Percentiles rank a stretch among this genome's conserved stretches.
phyloP scores from a whole-genome alignment of 2,329 filamentous ascomycete species.

The Didymellaceae sp. region DNA sequence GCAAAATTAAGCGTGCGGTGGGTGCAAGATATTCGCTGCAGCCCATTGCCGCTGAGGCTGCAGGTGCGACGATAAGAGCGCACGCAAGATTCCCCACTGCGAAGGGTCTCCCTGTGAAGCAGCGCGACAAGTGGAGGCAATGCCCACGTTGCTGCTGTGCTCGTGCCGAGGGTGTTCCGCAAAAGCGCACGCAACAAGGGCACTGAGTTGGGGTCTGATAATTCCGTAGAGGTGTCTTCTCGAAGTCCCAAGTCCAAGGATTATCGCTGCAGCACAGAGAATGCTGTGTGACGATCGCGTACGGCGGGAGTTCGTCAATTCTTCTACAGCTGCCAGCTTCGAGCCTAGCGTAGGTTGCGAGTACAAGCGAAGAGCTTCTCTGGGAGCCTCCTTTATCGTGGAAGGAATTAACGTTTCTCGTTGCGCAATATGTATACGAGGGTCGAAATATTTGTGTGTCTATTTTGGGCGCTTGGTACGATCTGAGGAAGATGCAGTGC shows the following conservation, averaged over 20 bases:
- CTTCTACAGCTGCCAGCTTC: conserved; percentile 11
- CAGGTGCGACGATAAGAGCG: conserved; percentile 13
- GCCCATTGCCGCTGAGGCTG: conserved; percentile 14
- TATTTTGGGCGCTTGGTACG: conserved; percentile 11
- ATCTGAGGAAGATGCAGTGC: conserved; percentile 10
- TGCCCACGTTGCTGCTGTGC: conserved; percentile 20
- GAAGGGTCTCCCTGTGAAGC: conserved; percentile 9
- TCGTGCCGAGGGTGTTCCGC: conserved; percentile 13
- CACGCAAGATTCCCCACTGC: conserved; percentile 5
- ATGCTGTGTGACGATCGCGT: conserved; percentile 22
- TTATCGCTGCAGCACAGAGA: conserved; percentile 22
- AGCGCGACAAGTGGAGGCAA: conserved; percentile 11
- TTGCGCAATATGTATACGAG: conserved; percentile 15
- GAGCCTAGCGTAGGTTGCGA: conserved; percentile 5
- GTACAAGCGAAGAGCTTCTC: neutral
- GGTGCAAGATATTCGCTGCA: conserved; percentile 13
- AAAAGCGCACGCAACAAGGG: conserved; percentile 9
- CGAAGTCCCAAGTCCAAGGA: conserved; percentile 28
- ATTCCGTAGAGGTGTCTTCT: conserved; percentile 30
- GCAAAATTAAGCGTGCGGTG: conserved; percentile 13
- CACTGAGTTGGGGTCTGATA: conserved; percentile 20
- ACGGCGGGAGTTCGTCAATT: conserved; percentile 17
- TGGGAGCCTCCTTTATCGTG: neutral
- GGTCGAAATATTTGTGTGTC: neutral
- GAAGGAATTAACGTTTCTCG: neutral